Conservation (phyloP, 75 land plant genomes). For the Cryptomeria japonica region DNA sequence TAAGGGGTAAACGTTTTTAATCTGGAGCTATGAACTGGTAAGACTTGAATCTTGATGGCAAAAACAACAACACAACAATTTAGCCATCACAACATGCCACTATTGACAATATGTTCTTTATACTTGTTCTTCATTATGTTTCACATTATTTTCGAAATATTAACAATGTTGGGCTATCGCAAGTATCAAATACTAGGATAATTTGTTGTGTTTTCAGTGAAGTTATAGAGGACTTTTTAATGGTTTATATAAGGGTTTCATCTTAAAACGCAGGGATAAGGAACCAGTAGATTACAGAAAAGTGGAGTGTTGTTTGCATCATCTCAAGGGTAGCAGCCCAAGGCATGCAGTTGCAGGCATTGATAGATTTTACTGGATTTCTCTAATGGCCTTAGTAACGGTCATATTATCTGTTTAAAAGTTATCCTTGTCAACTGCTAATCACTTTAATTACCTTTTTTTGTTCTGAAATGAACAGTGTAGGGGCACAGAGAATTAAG, state of each 20-base stretch:
- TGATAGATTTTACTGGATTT: too few relatives aligned
- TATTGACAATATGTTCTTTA: conserved; percentile 39
- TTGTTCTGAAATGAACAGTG: conserved; percentile 29
- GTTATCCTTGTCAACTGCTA: background rate
- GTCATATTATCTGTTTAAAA: too few relatives aligned
- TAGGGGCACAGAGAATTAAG: conserved; percentile 72
- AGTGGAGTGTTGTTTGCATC: conserved; percentile 68
- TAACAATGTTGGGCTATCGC: too few relatives aligned
- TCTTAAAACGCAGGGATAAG: conserved; percentile 40
- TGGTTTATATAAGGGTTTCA: background rate
- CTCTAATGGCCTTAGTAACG: too few relatives aligned
- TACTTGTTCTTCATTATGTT: background rate
- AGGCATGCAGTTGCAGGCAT: conserved; percentile 38
- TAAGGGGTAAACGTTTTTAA: too few relatives aligned
- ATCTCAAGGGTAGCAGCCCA: conserved; percentile 77
- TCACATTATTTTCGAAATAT: too few relatives aligned
- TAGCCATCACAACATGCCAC: too few relatives aligned
- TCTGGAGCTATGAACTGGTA: too few relatives aligned
- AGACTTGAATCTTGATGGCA: too few relatives aligned
- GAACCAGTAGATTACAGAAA: background rate
- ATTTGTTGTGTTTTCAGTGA: background rate
- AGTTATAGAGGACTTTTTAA: background rate
- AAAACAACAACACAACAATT: too few relatives aligned
- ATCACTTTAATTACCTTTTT: background rate
- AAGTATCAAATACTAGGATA: too few relatives aligned